Evolutionary conservation across 768 basidiomycete genomes (phyloP).

Genomic region (Leccinum pellstonianum): DNA sequence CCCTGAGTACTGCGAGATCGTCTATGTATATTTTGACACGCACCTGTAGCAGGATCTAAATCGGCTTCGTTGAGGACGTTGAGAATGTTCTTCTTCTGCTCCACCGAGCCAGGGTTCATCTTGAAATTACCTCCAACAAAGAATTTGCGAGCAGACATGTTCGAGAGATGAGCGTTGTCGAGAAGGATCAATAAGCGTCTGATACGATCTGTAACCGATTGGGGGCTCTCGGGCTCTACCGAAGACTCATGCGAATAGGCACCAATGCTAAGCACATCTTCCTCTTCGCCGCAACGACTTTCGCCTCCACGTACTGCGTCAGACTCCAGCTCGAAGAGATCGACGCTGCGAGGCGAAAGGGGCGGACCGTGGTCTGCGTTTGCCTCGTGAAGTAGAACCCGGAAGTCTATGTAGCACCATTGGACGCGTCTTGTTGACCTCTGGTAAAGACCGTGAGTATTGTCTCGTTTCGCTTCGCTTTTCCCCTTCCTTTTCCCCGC

Average conservation of each 20-base stretch:
- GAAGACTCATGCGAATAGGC: conserved; percentile 3
- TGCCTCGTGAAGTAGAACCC: conserved; percentile 29
- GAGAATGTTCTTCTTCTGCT: conserved; percentile 65
- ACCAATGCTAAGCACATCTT: no score
- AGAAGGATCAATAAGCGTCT: not conserved
- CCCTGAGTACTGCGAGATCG: conserved; percentile 10
- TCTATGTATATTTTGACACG: not conserved
- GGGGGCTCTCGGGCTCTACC: not conserved
- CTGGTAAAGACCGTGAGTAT: conserved; percentile 36
- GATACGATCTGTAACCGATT: conserved; percentile 7
- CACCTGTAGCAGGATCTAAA: conserved; percentile 78
- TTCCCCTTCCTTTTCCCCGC: not conserved
- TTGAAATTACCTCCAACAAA: conserved; percentile 99
- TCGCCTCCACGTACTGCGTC: no score
- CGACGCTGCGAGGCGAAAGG: conserved; percentile 24
- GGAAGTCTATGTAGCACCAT: conserved; percentile 34
- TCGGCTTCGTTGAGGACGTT: conserved; percentile 73
- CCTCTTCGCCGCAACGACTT: no score
- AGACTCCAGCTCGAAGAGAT: no score
- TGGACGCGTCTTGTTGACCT: conserved; percentile 21
- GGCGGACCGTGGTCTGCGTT: conserved; percentile 22
- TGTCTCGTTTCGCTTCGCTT: not conserved
- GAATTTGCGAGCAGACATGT: conserved; percentile 60
- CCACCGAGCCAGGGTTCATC: conserved; percentile 79
- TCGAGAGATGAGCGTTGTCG: not conserved